Percentiles rank a stretch among this genome's conserved stretches.
phyloP scores from a whole-genome alignment of 805 yeast genomes.

The Hanseniaspora taiwanica region DNA sequence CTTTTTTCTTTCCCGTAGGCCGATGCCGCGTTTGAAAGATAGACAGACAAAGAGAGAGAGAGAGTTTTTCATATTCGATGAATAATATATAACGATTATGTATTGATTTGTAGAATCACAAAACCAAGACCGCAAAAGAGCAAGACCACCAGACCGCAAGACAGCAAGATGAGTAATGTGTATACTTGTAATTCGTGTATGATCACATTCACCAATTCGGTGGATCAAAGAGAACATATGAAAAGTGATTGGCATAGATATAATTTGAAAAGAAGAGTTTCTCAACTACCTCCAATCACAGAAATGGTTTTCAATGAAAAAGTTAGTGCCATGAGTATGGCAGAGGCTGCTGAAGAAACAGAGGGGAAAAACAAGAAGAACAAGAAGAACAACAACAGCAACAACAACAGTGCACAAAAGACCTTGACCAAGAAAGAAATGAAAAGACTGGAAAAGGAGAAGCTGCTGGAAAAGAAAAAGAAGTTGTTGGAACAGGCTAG shows the following conservation, averaged over 20 bases:
- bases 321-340: constrained; percentile 25
- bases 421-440: constrained; percentile 27
- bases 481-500: constrained; percentile 28
- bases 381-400: constrained; percentile 6
- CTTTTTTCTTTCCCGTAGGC: no score
- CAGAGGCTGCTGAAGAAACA: constrained; percentile 13
- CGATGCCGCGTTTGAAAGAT: no score
- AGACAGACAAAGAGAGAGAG: no score
- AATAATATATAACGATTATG: background rate
- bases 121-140: background rate
- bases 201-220: constrained; percentile 60
- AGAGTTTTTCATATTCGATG: no score
- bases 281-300: constrained; percentile 63
- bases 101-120: background rate
- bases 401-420: constrained; percentile 12
- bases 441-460: constrained; percentile 31
- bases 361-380: constrained; percentile 7
- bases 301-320: constrained; percentile 60
- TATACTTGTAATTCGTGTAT: constrained; percentile 84
- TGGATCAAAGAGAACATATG: constrained; percentile 83
- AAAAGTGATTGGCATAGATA: constrained; percentile 97
- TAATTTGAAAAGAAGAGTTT: constrained; percentile 88
- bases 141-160: background rate
- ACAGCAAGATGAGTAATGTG: background rate
- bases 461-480: constrained; percentile 28